These are phyloP conservation scores for Lathyrus sativus DNA, from an alignment of 306 rosid species.

Conservation along the genomic window DNA sequence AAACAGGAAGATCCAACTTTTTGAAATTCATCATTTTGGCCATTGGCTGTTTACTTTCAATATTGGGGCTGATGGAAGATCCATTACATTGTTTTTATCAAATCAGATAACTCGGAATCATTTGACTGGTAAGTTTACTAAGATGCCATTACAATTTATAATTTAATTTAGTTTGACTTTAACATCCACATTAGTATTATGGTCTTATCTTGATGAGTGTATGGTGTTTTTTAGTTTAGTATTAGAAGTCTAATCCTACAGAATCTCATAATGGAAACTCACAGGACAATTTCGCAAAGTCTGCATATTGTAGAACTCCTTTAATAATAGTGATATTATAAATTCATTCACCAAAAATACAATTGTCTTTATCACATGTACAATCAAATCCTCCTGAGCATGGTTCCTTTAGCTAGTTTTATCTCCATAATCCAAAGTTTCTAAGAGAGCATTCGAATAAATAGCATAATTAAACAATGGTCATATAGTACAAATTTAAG, in stretches of 20 bases:
- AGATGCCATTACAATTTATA: slow-evolving; percentile 14
- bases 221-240: slow-evolving; percentile 9
- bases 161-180: slow-evolving; percentile 11
- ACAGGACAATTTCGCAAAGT: not conserved
- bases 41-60: slow-evolving; percentile 23
- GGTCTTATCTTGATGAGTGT: slow-evolving; percentile 5
- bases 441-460: too few relatives aligned
- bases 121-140: slow-evolving; percentile 8
- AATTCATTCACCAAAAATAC: slow-evolving; percentile 21
- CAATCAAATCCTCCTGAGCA: too few relatives aligned
- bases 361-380: too few relatives aligned
- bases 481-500: too few relatives aligned
- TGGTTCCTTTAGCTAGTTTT: too few relatives aligned
- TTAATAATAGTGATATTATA: slow-evolving; percentile 5
- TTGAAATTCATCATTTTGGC: slow-evolving; percentile 2
- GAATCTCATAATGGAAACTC: slow-evolving; percentile 5
- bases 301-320: slow-evolving; percentile 21
- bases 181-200: not conserved
- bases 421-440: too few relatives aligned
- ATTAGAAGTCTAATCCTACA: slow-evolving; percentile 17
- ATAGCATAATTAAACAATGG: too few relatives aligned
- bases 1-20: too few relatives aligned
- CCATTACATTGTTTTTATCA: slow-evolving; percentile 4
- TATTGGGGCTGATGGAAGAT: not conserved
- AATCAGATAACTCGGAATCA: slow-evolving; percentile 20